phyloP scores from a whole-genome alignment of 1,284 basidiomycete species.

The Papiliotrema terrestris region DNA sequence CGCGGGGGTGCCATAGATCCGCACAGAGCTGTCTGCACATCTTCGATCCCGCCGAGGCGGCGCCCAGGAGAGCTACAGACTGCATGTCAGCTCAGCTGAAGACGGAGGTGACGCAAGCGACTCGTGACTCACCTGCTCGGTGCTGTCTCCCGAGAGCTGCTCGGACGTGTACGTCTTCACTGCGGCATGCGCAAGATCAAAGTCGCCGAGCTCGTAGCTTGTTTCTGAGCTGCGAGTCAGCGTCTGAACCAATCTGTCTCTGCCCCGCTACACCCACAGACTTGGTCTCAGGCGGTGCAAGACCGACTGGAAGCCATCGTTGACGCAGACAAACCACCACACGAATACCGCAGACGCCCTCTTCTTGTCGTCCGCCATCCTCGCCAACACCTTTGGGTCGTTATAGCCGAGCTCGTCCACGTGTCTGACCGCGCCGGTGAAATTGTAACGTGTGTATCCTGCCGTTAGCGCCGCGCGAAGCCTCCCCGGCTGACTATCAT shows the following conservation, averaged over 20 bases:
- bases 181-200: neutral
- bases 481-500: neutral
- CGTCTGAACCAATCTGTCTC: conserved; percentile 19
- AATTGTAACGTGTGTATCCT: conserved; percentile 27
- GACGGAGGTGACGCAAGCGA: too few relatives aligned
- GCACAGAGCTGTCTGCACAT: conserved; percentile 73
- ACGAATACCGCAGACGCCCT: conserved; percentile 54
- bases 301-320: conserved; percentile 59
- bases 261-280: conserved; percentile 56
- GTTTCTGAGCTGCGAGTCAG: conserved; percentile 4
- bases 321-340: conserved; percentile 68
- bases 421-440: conserved; percentile 20
- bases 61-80: conserved; percentile 43
- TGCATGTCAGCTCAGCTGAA: too few relatives aligned
- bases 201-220: neutral
- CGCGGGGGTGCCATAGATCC: conserved; percentile 70
- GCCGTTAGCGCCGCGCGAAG: neutral
- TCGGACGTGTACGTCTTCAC: neutral
- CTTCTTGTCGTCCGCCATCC: conserved; percentile 18
- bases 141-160: neutral
- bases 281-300: conserved; percentile 62
- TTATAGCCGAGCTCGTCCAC: conserved; percentile 17
- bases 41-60: conserved; percentile 72
- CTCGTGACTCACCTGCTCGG: neutral
- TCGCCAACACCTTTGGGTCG: conserved; percentile 6